These are phyloP conservation scores for Ogataea pini DNA, from an alignment of 805 yeast genomes.

Conservation along the genomic window DNA sequence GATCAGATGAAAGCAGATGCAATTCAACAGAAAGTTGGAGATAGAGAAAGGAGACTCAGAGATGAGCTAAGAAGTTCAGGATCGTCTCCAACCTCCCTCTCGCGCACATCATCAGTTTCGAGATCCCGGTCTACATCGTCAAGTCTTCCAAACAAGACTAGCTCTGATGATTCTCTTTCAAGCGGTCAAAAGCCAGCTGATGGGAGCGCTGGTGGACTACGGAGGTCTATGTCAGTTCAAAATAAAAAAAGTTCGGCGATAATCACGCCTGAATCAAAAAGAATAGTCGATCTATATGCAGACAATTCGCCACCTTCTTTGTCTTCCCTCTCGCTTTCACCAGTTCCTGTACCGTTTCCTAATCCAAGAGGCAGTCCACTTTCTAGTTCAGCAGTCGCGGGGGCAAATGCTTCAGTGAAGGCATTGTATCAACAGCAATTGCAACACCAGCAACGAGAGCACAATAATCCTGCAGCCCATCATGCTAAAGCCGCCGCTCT, in stretches of 20 bases:
- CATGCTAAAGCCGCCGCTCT: conserved; percentile 29
- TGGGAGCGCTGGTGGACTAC: conserved; percentile 8
- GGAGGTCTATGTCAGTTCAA: conserved; percentile 6
- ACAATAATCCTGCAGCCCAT: conserved; percentile 8
- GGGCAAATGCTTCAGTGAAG: conserved; percentile 30
- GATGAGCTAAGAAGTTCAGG: conserved; percentile 20
- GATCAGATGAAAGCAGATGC: conserved; percentile 18
- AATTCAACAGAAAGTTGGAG: conserved; percentile 21
- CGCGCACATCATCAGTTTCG: conserved; percentile 17
- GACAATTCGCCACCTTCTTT: conserved; percentile 1
- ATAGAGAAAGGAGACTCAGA: conserved; percentile 25
- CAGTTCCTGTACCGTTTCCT: conserved; percentile 19
- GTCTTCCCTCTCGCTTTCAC: conserved; percentile 2
- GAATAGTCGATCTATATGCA: conserved; percentile 7
- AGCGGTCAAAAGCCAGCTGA: neutral
- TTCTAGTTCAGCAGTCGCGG: conserved; percentile 24
- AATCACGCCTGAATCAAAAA: conserved; percentile 21
- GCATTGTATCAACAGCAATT: conserved; percentile 9
- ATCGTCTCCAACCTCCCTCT: conserved; percentile 16
- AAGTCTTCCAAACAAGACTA: conserved; percentile 2
- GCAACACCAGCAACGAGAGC: conserved; percentile 3
- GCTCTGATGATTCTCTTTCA: neutral
- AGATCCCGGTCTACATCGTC: conserved; percentile 23
- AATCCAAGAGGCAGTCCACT: conserved; percentile 12
- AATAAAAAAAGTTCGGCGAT: conserved; percentile 17